Evolutionary conservation across 305 asterid species (phyloP), one percentile per base, ranked within the genome.

Genomic region (Fraxinus dipetala): DNA sequence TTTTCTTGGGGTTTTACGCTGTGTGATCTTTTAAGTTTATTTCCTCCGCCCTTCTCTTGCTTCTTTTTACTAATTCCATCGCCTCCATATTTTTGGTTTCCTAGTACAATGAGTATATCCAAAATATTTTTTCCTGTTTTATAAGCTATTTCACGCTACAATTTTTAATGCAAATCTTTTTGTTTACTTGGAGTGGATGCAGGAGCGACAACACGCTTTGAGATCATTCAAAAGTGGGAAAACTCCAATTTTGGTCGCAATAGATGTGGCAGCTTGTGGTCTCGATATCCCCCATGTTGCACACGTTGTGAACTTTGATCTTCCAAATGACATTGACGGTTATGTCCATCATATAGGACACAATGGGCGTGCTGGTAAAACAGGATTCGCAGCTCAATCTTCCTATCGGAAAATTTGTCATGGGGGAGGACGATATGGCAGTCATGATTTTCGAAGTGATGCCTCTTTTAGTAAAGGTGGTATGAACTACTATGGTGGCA

Each of bases 211-310:
- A 77, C 75, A 83, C 14, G 89, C 90, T 2, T 75, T 89, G 80
- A 87, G 92, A 86, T 86, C 92, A 18, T 89, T 89, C 82, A 87
- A 87, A 86, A 86, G 83, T 36, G 90, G 92, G 10, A 73, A 84
- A 65, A 79, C 90, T 77, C 89, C 90, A 16, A 89, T 89, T 77
- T 67, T 89, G 82, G 89, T 87, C 20, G 90, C 92, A 20, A 89
- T 89, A 18, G 89, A 89, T 76, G 92, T 89, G 56, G 92, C 90
- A 63, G 91, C 91, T 48, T 88, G 90, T 61, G 89, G 91, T 45
- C 90, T 89, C n/a, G 91, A 89, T 79, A 89, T 89, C 67, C 91
- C 91, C 9, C 90, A 87, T 36, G 90, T 89, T 9, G 90, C 89
- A 32, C 89, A 87, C 22, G 91, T 89, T 11, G 87, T 87, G 78